A percentile compares a stretch with the other conserved stretches of the same genome.
These are phyloP conservation scores for Mercurialis annua DNA, from an alignment of 345 rosid species.

Conservation along the genomic window DNA sequence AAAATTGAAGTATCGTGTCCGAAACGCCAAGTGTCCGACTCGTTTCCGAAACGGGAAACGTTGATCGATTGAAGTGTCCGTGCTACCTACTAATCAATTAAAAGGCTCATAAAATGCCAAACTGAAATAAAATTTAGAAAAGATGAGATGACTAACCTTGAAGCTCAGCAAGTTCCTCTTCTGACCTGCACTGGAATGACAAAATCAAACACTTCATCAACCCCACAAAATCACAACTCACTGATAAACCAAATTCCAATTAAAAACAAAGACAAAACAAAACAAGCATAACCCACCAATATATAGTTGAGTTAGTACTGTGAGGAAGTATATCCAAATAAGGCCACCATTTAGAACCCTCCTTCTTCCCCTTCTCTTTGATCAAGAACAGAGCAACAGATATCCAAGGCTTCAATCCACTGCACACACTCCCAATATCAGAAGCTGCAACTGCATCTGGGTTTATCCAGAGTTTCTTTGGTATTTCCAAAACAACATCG, in stretches of 20 bases:
- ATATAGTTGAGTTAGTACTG: slow-evolving; percentile 70
- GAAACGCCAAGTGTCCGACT: no score
- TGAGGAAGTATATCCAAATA: slow-evolving; percentile 82
- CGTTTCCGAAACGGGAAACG: no score
- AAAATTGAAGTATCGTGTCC: no score
- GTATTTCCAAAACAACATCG: slow-evolving; percentile 87
- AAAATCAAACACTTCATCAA: slow-evolving; percentile 34
- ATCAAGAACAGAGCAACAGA: slow-evolving; percentile 79
- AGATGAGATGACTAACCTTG: slow-evolving; percentile 48
- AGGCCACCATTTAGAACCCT: slow-evolving; percentile 59
- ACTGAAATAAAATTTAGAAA: not conserved
- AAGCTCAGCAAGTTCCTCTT: slow-evolving; percentile 86
- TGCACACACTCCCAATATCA: slow-evolving; percentile 67
- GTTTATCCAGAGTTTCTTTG: slow-evolving; percentile 78
- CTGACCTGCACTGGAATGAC: slow-evolving; percentile 94
- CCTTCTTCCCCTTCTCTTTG: slow-evolving; percentile 59
- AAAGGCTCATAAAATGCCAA: not conserved
- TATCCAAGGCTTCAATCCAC: slow-evolving; percentile 83
- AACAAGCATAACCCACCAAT: slow-evolving; percentile 62
- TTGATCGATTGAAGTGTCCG: no score
- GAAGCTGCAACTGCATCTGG: slow-evolving; percentile 73
- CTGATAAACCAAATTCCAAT: not conserved
- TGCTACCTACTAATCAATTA: no score
- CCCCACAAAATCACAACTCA: slow-evolving; percentile 18
- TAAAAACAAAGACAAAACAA: not conserved